Evolutionary conservation across 2,329 filamentous ascomycete genomes (phyloP), one percentile per base, ranked within the genome.

Genomic region (Fusarium verticillioides): DNA sequence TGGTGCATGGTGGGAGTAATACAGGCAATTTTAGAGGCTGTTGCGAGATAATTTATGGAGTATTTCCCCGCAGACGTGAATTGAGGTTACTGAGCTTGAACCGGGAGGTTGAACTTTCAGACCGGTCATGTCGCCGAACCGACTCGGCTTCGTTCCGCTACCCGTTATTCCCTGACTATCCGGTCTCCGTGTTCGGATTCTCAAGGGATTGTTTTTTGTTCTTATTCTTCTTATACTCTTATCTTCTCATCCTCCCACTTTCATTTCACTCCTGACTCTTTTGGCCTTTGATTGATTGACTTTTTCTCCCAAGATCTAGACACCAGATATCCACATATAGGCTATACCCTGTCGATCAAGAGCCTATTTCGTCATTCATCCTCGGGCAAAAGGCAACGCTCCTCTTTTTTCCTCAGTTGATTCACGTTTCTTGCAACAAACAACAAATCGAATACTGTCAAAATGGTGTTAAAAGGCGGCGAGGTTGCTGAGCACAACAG

Each of bases 401-500:
- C 37, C 23, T 49, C 36, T 56, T 57, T 15, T 34, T 63, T 50
- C 23, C 28, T 30, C 40, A 39, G 52, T 43, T 65, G 30, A 34
- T 52, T 12, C 32, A 10, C 46, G 47, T 42, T 44, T 59, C 42
- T 34, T 37, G 23, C 42, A 59, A 50, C 56, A 59, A n/a, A 30
- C 59, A 59, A 53, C 44, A 52, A 47, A 18, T 46, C 37, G 59
- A 30, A 34, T 32, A 40, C 13, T 52, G 56, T 43, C 63, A 81
- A 72, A 64, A 85, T 86, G 83, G 80, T 81, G 60, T 80, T 89
- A 61, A 87, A 84, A 21, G 88, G 88, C 47, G 83, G 80, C 57
- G 87, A 90, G 60, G 84, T 90, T 65, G 86, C 87, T 28, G 84
- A 94, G 85, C 96, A 98, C 86, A 93, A 93, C 84, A 92, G 86